These are phyloP conservation scores for Hirsutella minnesotensis DNA, from an alignment of 2,329 filamentous ascomycete species.

Conservation along the genomic window DNA sequence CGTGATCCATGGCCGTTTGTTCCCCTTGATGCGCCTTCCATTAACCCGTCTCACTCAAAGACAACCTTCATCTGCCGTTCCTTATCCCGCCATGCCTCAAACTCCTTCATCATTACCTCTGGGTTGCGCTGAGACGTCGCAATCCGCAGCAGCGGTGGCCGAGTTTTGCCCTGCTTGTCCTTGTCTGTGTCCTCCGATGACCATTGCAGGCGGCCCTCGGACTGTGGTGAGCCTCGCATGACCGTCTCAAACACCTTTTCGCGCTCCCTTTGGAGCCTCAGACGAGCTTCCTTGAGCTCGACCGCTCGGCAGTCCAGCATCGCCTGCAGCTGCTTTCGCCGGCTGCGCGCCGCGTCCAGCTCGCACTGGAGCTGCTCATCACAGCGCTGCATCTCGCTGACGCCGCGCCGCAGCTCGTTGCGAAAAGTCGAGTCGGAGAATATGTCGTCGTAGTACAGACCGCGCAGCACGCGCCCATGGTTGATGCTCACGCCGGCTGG, in stretches of 20 bases:
- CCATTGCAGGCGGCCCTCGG: too few relatives aligned
- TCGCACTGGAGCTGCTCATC: slow-evolving; percentile 18
- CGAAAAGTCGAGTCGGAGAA: slow-evolving; percentile 40
- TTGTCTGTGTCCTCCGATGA: too few relatives aligned
- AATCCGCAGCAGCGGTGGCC: too few relatives aligned
- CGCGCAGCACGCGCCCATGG: slow-evolving; percentile 32
- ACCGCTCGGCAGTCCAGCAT: slow-evolving; percentile 18
- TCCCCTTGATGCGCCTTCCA: too few relatives aligned
- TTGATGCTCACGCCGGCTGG: slow-evolving; percentile 31
- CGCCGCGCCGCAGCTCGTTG: slow-evolving; percentile 34
- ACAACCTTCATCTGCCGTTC: too few relatives aligned
- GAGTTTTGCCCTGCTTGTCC: too few relatives aligned
- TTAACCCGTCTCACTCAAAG: too few relatives aligned
- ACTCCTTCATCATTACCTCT: too few relatives aligned
- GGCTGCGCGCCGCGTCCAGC: slow-evolving; percentile 17
- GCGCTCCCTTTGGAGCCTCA: slow-evolving; percentile 29
- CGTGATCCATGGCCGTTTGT: too few relatives aligned
- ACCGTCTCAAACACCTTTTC: slow-evolving; percentile 20
- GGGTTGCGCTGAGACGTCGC: too few relatives aligned
- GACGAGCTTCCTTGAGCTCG: slow-evolving; percentile 20
- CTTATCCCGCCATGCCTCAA: too few relatives aligned
- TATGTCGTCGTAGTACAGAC: slow-evolving; percentile 44
- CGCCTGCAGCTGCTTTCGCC: slow-evolving; percentile 14
- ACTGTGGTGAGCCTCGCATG: not conserved
- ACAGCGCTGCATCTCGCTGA: slow-evolving; percentile 22